Conservation (phyloP, 2,329 filamentous ascomycete species). For the Hypoxylon sp. region DNA sequence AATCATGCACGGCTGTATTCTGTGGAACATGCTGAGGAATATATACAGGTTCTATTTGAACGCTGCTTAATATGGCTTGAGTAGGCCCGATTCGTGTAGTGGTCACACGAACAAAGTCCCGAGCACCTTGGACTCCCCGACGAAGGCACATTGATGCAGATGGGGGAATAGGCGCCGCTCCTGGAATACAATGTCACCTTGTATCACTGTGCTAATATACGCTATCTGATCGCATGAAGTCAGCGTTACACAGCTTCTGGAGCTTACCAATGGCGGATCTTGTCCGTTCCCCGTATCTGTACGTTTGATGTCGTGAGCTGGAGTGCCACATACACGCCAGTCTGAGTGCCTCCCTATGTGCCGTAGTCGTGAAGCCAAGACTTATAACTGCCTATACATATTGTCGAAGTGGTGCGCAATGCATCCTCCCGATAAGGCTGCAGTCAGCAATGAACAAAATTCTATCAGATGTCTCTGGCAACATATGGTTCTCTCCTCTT, state of each 20-base stretch:
- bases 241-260: background rate
- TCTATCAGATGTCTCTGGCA: background rate
- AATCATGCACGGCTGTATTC: background rate
- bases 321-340: background rate
- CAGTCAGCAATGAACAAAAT: background rate
- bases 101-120: background rate
- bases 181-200: background rate
- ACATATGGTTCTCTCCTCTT: background rate
- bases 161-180: background rate
- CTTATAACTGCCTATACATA: slow-evolving; percentile 3
- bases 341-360: background rate
- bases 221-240: background rate
- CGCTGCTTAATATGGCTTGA: background rate
- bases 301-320: background rate
- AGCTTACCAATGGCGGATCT: background rate
- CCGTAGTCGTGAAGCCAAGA: background rate
- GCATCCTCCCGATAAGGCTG: slow-evolving; percentile 4
- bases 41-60: too few species aligned
- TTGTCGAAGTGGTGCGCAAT: background rate
- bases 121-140: background rate
- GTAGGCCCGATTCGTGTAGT: background rate
- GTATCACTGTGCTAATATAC: background rate
- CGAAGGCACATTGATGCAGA: background rate
- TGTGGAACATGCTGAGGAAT: background rate
- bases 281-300: background rate